Evolutionary conservation across 306 rosid genomes (phyloP).

Genomic region (Corylus americana): DNA sequence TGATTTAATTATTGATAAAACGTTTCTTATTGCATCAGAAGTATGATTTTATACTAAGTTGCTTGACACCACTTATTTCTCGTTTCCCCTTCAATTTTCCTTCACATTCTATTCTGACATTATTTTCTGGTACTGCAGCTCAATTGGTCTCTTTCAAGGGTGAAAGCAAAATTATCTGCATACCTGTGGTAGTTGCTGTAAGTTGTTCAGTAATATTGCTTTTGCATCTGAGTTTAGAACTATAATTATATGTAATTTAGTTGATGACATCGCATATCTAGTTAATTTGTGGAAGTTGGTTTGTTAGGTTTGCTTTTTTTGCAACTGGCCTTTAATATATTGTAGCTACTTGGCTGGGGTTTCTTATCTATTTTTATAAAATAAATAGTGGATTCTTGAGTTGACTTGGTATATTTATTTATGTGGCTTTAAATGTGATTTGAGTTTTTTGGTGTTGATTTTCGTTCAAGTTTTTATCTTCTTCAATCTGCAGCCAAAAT

Average conservation of each 20-base stretch:
- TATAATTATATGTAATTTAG: neutral
- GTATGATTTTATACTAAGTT: neutral
- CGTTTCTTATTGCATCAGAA: neutral
- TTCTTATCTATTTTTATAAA: neutral
- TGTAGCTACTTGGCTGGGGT: neutral
- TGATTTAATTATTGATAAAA: neutral
- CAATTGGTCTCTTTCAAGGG: constrained; percentile 67
- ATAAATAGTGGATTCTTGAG: neutral
- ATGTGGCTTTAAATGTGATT: neutral
- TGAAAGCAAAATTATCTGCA: constrained; percentile 66
- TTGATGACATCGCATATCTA: neutral
- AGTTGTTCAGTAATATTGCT: constrained; percentile 36
- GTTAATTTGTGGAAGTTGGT: neutral
- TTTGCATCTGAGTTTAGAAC: neutral
- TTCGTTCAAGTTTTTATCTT: neutral
- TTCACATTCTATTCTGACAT: neutral
- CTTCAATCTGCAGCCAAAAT: neutral
- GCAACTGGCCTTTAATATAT: neutral
- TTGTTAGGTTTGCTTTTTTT: neutral
- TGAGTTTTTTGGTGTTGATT: neutral
- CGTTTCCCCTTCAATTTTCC: constrained; percentile 1
- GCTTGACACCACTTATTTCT: neutral
- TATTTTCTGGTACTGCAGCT: constrained; percentile 53
- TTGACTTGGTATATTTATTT: neutral
- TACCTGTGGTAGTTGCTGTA: constrained; percentile 84